Conservation (phyloP, 2,329 filamentous ascomycete genomes). For the Fonsecaea pedrosoi region DNA sequence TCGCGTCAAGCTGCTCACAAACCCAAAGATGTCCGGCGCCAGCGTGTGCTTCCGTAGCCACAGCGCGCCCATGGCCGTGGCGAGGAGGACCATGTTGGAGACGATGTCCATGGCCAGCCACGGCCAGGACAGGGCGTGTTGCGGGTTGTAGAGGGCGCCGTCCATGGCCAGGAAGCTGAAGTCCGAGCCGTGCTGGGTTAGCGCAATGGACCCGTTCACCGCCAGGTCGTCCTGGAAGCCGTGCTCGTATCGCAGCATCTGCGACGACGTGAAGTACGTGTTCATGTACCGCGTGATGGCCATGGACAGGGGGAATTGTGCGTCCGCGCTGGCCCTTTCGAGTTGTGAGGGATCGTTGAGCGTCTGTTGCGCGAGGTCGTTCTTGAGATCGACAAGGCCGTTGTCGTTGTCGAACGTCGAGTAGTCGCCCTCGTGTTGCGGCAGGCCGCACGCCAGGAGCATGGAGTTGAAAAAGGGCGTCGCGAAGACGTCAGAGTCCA, state of each 20-base stretch:
- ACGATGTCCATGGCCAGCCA: constrained; percentile 28
- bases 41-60: constrained; percentile 26
- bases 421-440: constrained; percentile 11
- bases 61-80: constrained; percentile 14
- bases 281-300: constrained; percentile 26
- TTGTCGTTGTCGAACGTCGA: constrained; percentile 12
- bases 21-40: constrained; percentile 24
- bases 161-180: constrained; percentile 11
- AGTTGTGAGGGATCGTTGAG: not conserved
- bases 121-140: constrained; percentile 25
- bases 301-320: constrained; percentile 11
- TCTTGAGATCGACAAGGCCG: constrained; percentile 15
- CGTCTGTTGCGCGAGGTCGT: not conserved
- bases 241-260: constrained; percentile 14
- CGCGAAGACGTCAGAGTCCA: constrained; percentile 31
- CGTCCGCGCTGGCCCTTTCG: not conserved
- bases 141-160: constrained; percentile 26
- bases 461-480: constrained; percentile 21
- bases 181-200: constrained; percentile 8
- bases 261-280: constrained; percentile 28
- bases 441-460: constrained; percentile 15
- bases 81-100: constrained; percentile 22
- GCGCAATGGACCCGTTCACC: constrained; percentile 2
- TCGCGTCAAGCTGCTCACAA: constrained; percentile 16
- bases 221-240: constrained; percentile 10